These are phyloP conservation scores for Fusarium papillatum DNA, from an alignment of 2,329 filamentous ascomycete species.

Conservation along the genomic window DNA sequence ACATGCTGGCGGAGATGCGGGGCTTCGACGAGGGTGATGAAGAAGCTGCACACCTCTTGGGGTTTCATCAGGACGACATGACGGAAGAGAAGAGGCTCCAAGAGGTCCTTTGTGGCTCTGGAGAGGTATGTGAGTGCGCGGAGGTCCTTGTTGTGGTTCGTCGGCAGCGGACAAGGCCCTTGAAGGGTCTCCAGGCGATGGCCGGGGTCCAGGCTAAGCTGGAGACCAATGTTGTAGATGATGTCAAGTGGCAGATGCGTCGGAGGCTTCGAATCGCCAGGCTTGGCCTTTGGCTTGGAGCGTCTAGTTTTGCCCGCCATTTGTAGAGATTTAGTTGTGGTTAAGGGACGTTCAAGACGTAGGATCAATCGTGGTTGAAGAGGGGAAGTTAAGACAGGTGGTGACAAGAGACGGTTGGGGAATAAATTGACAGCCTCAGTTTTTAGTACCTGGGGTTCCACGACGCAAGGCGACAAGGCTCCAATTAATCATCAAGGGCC, in stretches of 20 bases:
- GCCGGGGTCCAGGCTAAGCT: background rate
- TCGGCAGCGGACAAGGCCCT: background rate
- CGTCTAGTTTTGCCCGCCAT: background rate
- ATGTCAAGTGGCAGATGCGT: slow-evolving; percentile 29
- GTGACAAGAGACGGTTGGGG: background rate
- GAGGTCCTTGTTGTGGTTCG: background rate
- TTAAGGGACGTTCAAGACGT: background rate
- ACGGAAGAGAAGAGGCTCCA: slow-evolving; percentile 36
- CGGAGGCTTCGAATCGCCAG: background rate
- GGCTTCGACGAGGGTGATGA: slow-evolving; percentile 26
- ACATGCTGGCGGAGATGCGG: slow-evolving; percentile 27
- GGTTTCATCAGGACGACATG: slow-evolving; percentile 17
- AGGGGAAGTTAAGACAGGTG: background rate
- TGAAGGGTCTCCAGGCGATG: background rate
- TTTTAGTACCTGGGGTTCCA: background rate
- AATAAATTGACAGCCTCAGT: background rate
- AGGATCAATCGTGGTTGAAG: background rate
- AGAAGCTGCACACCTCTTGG: slow-evolving; percentile 20
- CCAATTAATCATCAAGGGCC: background rate
- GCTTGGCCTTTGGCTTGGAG: background rate
- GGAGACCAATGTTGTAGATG: slow-evolving; percentile 23
- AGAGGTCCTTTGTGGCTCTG: slow-evolving; percentile 18
- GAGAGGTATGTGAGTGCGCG: slow-evolving; percentile 28
- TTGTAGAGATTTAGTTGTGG: background rate
- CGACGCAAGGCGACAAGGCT: background rate